phyloP scores from a whole-genome alignment of 192 early-diverging fungal species.

The Phycomyces nitens region DNA sequence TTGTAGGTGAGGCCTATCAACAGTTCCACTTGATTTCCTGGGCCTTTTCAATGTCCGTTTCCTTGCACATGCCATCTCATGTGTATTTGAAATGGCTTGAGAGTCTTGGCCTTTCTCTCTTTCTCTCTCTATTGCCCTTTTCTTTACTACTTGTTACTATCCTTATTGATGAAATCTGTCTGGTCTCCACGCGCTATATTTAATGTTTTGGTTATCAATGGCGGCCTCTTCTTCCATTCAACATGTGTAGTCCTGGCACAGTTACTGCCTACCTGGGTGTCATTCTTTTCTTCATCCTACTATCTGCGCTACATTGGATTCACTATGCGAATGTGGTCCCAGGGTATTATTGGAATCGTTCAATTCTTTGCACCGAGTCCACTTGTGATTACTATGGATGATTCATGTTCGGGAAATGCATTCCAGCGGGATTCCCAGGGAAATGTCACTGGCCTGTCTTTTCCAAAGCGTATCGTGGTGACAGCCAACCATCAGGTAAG shows the following conservation, averaged over 20 bases:
- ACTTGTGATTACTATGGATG: slow-evolving; percentile 45
- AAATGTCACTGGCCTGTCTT: slow-evolving; percentile 31
- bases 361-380: slow-evolving; percentile 51
- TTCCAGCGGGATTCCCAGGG: slow-evolving; percentile 20
- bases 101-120: no score
- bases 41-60: no score
- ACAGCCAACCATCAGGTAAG: slow-evolving; percentile 59
- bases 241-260: slow-evolving; percentile 19
- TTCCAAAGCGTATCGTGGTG: slow-evolving; percentile 47
- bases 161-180: no score
- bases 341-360: slow-evolving; percentile 44
- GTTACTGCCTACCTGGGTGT: slow-evolving; percentile 1
- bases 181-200: slow-evolving; percentile 7
- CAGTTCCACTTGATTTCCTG: no score
- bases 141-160: no score
- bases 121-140: no score
- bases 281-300: background rate
- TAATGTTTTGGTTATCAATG: slow-evolving; percentile 12
- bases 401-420: slow-evolving; percentile 8
- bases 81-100: no score
- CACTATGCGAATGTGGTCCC: slow-evolving; percentile 30
- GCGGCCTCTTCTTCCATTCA: slow-evolving; percentile 31
- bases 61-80: no score
- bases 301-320: slow-evolving; percentile 7
- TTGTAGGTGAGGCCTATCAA: no score